A percentile compares a stretch with the other conserved stretches of the same genome.
Conservation (phyloP, 2,329 filamentous ascomycete genomes). For the Apiospora marii region DNA sequence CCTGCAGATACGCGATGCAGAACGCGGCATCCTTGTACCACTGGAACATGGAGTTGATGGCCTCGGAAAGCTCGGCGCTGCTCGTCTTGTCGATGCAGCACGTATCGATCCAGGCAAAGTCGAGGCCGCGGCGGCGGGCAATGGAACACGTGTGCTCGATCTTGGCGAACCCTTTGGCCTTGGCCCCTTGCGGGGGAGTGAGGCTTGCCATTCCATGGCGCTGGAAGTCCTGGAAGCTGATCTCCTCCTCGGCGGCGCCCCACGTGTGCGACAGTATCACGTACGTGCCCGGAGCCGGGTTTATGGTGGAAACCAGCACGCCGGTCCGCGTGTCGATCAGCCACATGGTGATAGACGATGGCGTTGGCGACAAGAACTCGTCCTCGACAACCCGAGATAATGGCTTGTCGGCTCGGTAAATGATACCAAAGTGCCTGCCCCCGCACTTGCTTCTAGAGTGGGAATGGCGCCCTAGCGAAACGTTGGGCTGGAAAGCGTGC, state of each 20-base stretch:
- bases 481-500: not conserved
- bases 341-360: not conserved
- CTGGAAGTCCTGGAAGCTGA: slow-evolving; percentile 14
- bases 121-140: not conserved
- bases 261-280: slow-evolving; percentile 23
- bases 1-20: slow-evolving; percentile 21
- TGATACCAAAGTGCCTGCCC: not conserved
- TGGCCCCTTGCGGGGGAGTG: not conserved
- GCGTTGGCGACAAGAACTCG: too few relatives aligned
- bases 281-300: not conserved
- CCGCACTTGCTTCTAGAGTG: not conserved
- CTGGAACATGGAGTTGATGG: slow-evolving; percentile 24
- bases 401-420: not conserved
- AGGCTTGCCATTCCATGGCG: not conserved
- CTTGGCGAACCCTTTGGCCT: slow-evolving; percentile 8
- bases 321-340: slow-evolving; percentile 4
- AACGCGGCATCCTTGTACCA: slow-evolving; percentile 16
- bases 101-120: slow-evolving; percentile 20
- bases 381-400: not conserved
- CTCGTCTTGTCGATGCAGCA: slow-evolving; percentile 24
- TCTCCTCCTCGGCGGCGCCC: slow-evolving; percentile 10
- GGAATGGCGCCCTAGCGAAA: not conserved
- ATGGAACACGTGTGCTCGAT: slow-evolving; percentile 6
- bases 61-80: slow-evolving; percentile 22
- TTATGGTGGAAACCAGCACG: not conserved